Percentiles rank a stretch among this genome's conserved stretches.
phyloP scores from a whole-genome alignment of 768 basidiomycete species.

The Terana coerulea region DNA sequence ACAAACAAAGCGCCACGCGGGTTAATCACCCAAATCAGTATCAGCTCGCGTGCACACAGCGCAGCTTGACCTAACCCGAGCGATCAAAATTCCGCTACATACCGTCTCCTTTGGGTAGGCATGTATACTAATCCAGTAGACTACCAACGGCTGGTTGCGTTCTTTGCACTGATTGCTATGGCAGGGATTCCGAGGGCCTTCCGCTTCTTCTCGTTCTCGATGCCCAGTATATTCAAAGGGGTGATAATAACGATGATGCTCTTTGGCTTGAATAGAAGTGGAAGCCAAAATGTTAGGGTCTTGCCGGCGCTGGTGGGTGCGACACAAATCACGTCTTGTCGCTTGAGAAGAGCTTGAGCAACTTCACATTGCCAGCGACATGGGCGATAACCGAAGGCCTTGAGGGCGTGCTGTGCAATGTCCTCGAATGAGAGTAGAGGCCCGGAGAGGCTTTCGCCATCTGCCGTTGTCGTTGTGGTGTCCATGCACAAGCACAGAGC shows the following conservation, averaged over 20 bases:
- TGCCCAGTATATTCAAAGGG: conserved; percentile 29
- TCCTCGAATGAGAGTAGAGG: too few species aligned
- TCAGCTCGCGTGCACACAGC: too few species aligned
- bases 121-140: too few species aligned
- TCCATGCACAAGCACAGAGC: too few species aligned
- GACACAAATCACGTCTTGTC: conserved; percentile 2
- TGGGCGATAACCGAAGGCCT: conserved; percentile 10
- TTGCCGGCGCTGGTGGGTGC: conserved; percentile 7
- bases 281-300: conserved; percentile 13
- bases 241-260: conserved; percentile 28
- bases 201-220: conserved; percentile 23
- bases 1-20: too few species aligned
- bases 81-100: too few species aligned
- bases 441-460: too few species aligned
- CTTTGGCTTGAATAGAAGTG: conserved; percentile 8
- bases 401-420: background rate
- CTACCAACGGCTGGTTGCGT: too few species aligned
- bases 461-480: too few species aligned
- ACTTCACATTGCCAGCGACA: conserved; percentile 18
- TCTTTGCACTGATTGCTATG: conserved; percentile 15
- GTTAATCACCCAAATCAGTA: too few species aligned
- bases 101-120: too few species aligned
- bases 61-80: too few species aligned
- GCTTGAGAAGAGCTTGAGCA: conserved; percentile 3
- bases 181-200: conserved; percentile 15